Evolutionary conservation across 1,139 yeast species (phyloP).

Genomic region (Geotrichum cucujoidarum): DNA sequence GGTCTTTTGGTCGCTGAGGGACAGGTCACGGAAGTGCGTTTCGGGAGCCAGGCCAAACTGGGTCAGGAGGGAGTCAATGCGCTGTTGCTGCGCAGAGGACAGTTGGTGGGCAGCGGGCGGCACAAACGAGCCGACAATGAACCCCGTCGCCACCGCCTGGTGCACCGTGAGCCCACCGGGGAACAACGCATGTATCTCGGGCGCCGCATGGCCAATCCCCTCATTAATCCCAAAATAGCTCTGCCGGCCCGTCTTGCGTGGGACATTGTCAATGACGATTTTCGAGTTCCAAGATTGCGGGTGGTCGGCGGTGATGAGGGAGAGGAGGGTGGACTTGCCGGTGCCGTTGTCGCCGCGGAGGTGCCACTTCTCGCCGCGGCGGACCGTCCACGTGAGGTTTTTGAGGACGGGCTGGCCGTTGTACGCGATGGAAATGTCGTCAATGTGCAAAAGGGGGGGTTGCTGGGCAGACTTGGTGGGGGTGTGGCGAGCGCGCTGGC

Average conservation of each 20-base stretch:
- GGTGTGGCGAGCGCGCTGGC: background rate
- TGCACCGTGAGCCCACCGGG: constrained; percentile 51
- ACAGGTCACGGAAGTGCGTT: constrained; percentile 47
- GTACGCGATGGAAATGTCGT: constrained; percentile 61
- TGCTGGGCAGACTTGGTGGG: too few relatives aligned
- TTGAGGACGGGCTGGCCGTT: constrained; percentile 55
- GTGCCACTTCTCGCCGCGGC: constrained; percentile 79
- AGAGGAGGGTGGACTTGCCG: constrained; percentile 83
- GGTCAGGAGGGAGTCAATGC: constrained; percentile 33
- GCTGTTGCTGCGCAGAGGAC: constrained; percentile 35
- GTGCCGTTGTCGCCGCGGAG: constrained; percentile 85
- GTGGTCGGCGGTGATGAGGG: constrained; percentile 87
- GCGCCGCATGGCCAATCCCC: constrained; percentile 81
- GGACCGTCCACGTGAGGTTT: constrained; percentile 61
- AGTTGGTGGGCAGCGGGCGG: constrained; percentile 39
- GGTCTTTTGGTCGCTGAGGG: constrained; percentile 73
- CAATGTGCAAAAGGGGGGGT: constrained; percentile 54
- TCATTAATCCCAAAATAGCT: constrained; percentile 75
- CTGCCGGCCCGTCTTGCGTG: constrained; percentile 70
- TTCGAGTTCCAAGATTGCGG: constrained; percentile 90
- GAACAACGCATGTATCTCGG: constrained; percentile 83
- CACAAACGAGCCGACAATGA: constrained; percentile 56
- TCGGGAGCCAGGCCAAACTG: constrained; percentile 37
- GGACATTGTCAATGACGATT: constrained; percentile 57
- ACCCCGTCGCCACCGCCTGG: constrained; percentile 70